These are phyloP conservation scores for Scheffersomyces titani DNA, from an alignment of 1,139 yeast genomes.

Conservation along the genomic window DNA sequence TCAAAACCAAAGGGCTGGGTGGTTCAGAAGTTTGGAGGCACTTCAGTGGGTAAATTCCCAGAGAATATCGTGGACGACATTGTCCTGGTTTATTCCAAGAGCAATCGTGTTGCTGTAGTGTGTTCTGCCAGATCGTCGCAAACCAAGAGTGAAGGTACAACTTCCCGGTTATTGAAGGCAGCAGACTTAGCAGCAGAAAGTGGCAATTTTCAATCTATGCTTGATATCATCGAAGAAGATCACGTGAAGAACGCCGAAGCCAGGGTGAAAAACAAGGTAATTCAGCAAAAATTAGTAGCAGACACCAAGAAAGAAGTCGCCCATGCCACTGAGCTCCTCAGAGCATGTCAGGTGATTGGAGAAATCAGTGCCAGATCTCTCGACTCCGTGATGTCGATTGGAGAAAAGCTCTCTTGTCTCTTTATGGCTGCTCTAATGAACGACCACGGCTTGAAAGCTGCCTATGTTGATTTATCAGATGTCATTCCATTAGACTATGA, in stretches of 20 bases:
- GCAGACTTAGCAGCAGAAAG: conserved; percentile 73
- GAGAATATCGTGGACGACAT: conserved; percentile 81
- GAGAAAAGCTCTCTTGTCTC: conserved; percentile 88
- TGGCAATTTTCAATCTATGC: conserved; percentile 52
- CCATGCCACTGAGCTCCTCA: conserved; percentile 65
- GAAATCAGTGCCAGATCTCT: conserved; percentile 87
- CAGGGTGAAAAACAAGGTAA: conserved; percentile 45
- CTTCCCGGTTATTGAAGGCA: conserved; percentile 76
- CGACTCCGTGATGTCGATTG: conserved; percentile 89
- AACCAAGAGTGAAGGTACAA: conserved; percentile 93
- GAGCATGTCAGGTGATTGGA: conserved; percentile 89
- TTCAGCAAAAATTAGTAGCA: conserved; percentile 50
- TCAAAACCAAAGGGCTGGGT: conserved; percentile 60
- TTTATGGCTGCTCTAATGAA: conserved; percentile 85
- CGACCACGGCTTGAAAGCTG: conserved; percentile 75
- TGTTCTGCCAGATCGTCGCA: conserved; percentile 93
- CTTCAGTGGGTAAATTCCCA: conserved; percentile 96
- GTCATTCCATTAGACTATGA: conserved; percentile 65
- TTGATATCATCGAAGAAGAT: conserved; percentile 70
- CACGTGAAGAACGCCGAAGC: conserved; percentile 73
- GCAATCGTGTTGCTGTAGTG: conserved; percentile 85
- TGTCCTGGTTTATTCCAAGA: conserved; percentile 61
- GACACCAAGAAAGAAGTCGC: conserved; percentile 68
- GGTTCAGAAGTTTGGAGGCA: conserved; percentile 95
- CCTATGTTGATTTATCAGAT: conserved; percentile 76